Base-by-base conservation (phyloP, 345 rosid species). In the Hibiscus tridactylites region DNA sequence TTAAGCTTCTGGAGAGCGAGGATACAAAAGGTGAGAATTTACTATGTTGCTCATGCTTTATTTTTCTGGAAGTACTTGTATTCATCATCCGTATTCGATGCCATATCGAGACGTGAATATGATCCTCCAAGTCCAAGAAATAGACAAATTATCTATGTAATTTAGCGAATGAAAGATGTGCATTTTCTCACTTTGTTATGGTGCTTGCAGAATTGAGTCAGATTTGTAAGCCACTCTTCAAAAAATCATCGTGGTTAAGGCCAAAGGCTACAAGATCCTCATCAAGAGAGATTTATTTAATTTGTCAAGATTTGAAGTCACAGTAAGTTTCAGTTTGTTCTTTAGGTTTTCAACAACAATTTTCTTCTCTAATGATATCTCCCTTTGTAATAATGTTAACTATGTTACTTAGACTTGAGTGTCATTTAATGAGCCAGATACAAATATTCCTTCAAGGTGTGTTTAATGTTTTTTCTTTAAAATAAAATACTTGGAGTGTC, bases 211-310 rank as follows among this genome's bases (percentile, higher is more conserved):
- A 87, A 73, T 80, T 95, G 77, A 83, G 76, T 76, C 72, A 67
- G 70, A 85, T 90, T 16, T 92, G 99, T 88, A 89, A 84, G 72
- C 89, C 97, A 11, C 83, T 90, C 33, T 90, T 95, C 75, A 80
- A 78, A 71, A 95, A 92, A 85, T 86, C 94, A 7, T 88, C 97
- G 31, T 88, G 91, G 98, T 78, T 92, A 80, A 85, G 99, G 77
- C 97, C 99, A 12, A 95, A 90, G 82, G 97, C 99, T 62, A 90
- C 97, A 50, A 84, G 97, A 83, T 81, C 97, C 26, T 90, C 99
- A 42, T 95, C 99, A 17, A 87, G 97, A 84, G 96, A 92, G 81
- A 95, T 92, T 69, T 94, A 90, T 80, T 85, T 89, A 80, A 90
- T 92, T 50, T 90, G 96, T 78, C 97, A 88, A 82, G 85, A 85